Evolutionary conservation across 2,329 filamentous ascomycete species (phyloP), one percentile per base, ranked within the genome.

Genomic region (Orbilia quercus): DNA sequence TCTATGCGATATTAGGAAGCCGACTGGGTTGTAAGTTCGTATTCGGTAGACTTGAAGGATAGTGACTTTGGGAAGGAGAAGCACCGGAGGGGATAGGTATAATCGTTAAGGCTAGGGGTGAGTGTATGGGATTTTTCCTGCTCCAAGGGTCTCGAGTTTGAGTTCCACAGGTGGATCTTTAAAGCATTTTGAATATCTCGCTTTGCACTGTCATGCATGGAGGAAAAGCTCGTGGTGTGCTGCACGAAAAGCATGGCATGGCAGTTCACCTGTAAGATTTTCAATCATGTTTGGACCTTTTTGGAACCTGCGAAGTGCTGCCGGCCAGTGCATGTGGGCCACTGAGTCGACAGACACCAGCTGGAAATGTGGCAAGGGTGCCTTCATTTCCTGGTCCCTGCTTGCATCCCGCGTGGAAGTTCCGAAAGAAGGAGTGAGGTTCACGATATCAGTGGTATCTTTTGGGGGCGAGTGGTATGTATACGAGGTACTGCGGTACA

Each of bases 1-100:
- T 57, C 58, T 70, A 70, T 72, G 28, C 69, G 44, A 40, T 60
- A 65, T 66, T 73, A 73, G 69, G 69, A 64, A 73, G 58, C 45
- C 69, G 67, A 42, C 14, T 38, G 28, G 58, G 47, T 53, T 62
- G 45, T 48, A 47, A 38, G 48, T 48, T 58, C 60, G 53, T 73
- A 69, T 54, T 47, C 54, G 63, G 48, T 59, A 67, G 53, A 40
- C 16, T 31, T 4, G 38, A 28, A 47, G 25, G 40, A 47, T 18
- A 47, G 31, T 51, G 55, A 54, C 53, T 66, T 71, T 51, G 48
- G 62, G 69, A 73, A 73, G 69, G 69, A 73, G 60, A 57, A 12
- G 16, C 7, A 16, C n/a, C 14, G n/a, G 22, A 28, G n/a, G 44
- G 23, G 23, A 36, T 23, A 28, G 45, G 28, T 31, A 31, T 31